phyloP scores from a whole-genome alignment of 345 rosid species.

The Euphorbia pulcherrima region DNA sequence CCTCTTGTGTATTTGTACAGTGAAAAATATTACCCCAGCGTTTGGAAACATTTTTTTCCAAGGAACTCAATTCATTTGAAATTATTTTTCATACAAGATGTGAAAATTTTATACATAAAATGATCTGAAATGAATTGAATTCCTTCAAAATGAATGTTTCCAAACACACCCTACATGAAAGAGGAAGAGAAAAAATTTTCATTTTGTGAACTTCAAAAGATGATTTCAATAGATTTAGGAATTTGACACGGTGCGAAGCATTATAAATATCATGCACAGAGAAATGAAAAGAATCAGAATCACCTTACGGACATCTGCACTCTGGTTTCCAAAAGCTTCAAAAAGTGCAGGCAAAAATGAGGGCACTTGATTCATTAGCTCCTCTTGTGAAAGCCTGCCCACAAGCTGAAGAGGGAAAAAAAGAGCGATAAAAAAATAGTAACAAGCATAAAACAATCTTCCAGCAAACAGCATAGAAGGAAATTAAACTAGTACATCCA shows the following conservation, averaged over 20 bases:
- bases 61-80: too few relatives aligned
- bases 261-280: not conserved
- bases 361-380: conserved; percentile 67
- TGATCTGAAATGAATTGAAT: too few relatives aligned
- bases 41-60: too few relatives aligned
- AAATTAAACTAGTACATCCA: not conserved
- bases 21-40: too few relatives aligned
- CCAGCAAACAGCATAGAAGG: not conserved
- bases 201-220: not conserved
- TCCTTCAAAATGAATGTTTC: too few relatives aligned
- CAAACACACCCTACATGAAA: not conserved
- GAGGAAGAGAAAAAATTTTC: not conserved
- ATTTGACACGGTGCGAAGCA: not conserved
- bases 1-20: too few relatives aligned
- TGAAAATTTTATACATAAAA: too few relatives aligned
- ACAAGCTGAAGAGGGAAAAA: conserved; percentile 59
- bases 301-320: conserved; percentile 99
- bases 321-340: conserved; percentile 95
- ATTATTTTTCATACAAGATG: too few relatives aligned
- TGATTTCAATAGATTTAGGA: not conserved
- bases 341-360: conserved; percentile 91
- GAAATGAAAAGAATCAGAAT: not conserved
- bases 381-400: conserved; percentile 88
- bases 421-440: conserved; percentile 8
- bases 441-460: not conserved